These are phyloP conservation scores for Dysphania ambrosioides DNA, from an alignment of 148 eudicot genomes.

Conservation along the genomic window DNA sequence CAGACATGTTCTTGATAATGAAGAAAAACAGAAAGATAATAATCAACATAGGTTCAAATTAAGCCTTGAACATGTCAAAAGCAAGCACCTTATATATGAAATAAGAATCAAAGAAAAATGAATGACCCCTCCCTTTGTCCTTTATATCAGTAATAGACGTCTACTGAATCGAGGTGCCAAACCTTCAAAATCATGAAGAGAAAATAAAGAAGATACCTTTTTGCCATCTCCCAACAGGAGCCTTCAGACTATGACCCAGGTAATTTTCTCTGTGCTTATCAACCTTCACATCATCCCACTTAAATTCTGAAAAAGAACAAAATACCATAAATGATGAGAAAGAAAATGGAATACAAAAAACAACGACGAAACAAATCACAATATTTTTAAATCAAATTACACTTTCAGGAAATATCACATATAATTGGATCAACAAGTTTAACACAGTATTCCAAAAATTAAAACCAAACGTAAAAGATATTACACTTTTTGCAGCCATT, in stretches of 20 bases:
- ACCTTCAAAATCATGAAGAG: neutral
- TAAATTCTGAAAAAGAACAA: conserved; percentile 58
- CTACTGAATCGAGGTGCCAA: neutral
- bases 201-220: conserved; percentile 53
- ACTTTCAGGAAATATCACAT: neutral
- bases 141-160: too few relatives aligned
- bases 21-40: neutral
- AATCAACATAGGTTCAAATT: neutral
- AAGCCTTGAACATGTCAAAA: neutral
- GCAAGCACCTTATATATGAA: neutral
- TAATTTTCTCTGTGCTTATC: conserved; percentile 96
- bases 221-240: conserved; percentile 99
- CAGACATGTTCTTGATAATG: too few relatives aligned
- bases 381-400: neutral
- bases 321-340: neutral
- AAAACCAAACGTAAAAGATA: neutral
- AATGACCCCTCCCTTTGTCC: neutral
- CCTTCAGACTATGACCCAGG: conserved; percentile 94
- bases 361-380: neutral
- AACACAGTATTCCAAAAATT: neutral
- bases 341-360: neutral
- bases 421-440: neutral
- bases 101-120: neutral
- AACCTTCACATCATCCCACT: conserved; percentile 94
- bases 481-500: neutral